Percentiles rank a stretch among this genome's conserved stretches.
These are phyloP conservation scores for Phytophthora brassicae DNA, from an alignment of 352 stramenopile species.

Conservation along the genomic window DNA sequence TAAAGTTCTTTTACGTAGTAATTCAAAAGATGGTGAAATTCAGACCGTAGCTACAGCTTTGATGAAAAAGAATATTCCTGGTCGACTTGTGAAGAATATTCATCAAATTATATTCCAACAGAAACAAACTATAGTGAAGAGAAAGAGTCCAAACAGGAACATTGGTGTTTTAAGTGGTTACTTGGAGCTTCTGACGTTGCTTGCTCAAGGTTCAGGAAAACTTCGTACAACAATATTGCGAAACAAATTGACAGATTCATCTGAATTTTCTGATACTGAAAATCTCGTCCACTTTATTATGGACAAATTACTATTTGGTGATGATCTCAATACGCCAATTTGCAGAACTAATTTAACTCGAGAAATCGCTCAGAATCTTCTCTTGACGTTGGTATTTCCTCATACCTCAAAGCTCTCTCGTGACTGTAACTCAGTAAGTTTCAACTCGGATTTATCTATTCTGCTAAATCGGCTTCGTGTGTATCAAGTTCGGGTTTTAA, in stretches of 20 bases:
- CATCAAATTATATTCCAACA: conserved; percentile 14
- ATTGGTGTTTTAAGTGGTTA: conserved; percentile 19
- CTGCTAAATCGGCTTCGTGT: conserved; percentile 21
- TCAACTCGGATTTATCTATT: conserved; percentile 12
- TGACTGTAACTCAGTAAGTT: background rate
- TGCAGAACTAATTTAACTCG: conserved; percentile 20
- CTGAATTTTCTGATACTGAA: background rate
- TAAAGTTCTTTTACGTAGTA: conserved; percentile 14
- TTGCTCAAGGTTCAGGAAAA: conserved; percentile 21
- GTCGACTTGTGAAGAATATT: conserved; percentile 11
- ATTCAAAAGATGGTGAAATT: background rate
- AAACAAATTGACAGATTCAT: background rate
- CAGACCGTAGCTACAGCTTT: conserved; percentile 9
- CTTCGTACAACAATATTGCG: conserved; percentile 13
- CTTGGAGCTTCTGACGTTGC: conserved; percentile 20
- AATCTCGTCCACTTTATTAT: conserved; percentile 24
- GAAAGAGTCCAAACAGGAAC: background rate
- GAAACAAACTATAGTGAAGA: background rate
- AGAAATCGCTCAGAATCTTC: conserved; percentile 16
- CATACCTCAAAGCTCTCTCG: background rate
- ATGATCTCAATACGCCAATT: conserved; percentile 5
- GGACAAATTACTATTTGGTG: conserved; percentile 26
- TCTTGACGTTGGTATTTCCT: conserved; percentile 25
- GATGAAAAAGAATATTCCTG: conserved; percentile 17
- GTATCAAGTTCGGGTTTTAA: conserved; percentile 33